Percentiles rank a stretch among this genome's conserved stretches.
Evolutionary conservation across 768 basidiomycete genomes (phyloP).

Genomic region (Pisolithus marmoratus): DNA sequence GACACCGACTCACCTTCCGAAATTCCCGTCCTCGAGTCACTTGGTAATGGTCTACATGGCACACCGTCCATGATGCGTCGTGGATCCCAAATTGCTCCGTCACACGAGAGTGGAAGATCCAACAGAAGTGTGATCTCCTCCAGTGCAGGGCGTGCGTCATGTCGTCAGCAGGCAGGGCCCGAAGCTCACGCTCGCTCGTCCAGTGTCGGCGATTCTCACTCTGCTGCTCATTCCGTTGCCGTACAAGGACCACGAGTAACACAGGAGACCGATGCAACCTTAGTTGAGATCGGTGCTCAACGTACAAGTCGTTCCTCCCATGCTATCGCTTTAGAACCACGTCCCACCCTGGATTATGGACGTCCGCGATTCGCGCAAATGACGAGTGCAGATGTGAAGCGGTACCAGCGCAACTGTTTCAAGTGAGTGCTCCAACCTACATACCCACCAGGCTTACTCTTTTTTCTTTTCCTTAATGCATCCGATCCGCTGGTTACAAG

Average conservation of each 20-base stretch:
- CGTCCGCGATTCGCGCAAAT: slow-evolving; percentile 12
- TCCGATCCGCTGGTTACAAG: slow-evolving; percentile 7
- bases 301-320: neutral
- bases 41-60: neutral
- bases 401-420: slow-evolving; percentile 4
- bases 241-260: neutral
- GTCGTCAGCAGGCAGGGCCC: slow-evolving; percentile 15
- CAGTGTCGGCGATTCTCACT: neutral
- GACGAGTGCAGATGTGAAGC: slow-evolving; percentile 6
- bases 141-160: slow-evolving; percentile 15
- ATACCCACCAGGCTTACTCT: slow-evolving; percentile 6
- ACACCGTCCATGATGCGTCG: neutral
- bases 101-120: neutral
- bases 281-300: neutral
- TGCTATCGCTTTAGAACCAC: neutral
- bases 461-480: neutral
- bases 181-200: slow-evolving; percentile 5
- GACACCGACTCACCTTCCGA: no score
- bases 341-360: neutral
- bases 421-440: neutral
- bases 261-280: neutral
- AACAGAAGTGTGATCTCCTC: slow-evolving; percentile 1
- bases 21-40: neutral
- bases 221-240: neutral
- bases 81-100: neutral